Base-by-base conservation (phyloP, 2,329 filamentous ascomycete species). In the Fonsecaea multimorphosa region DNA sequence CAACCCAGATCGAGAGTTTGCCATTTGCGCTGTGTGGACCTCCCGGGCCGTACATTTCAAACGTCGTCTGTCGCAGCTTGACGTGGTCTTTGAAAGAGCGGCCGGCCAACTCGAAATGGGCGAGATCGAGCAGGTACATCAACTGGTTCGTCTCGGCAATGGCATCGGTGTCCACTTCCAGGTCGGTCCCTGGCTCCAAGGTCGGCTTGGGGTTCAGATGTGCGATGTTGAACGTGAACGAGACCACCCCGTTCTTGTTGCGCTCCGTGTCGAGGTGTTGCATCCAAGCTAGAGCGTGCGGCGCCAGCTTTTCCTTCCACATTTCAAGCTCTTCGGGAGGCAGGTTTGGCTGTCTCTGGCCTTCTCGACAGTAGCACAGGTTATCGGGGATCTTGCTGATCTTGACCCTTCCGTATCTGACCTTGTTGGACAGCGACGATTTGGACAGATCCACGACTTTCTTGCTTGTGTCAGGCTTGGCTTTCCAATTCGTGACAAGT, bases 101-200 rank as follows among this genome's bases (percentile, higher is more conserved):
- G 7, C 64, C 64, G 11, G 64, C 54, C 22, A 36, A 31, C 32
- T 66, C 64, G 29, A 66, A 66, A 53, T 66, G 64, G 3, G 64
- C 64, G n/a, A 66, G 59, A 14, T 66, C 64, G 36, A 66, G 59
- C 44, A 63, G 59, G 54, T 66, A 66, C 59, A 66, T 66, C 38
- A 66, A 49, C 59, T 66, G 64, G 34, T 66, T 63, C 46, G 64
- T 36, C 49, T 66, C 64, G 34, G 64, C 58, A 8, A 62, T 34
- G 9, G 58, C 64, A 22, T 63, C 54, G 5, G 58, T 62, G 22
- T 61, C 40, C 31, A 66, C 24, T 19, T 54, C 52, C 16, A 66
- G 60, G 31, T 66, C 64, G 44, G 49, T 54, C 19, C 38, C 54
- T 6, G 64, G 64, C 19, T 63, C 46, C 27, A 66, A 55, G 19